phyloP scores from a whole-genome alignment of 2,329 filamentous ascomycete species.

The Pyricularia pennisetigena region DNA sequence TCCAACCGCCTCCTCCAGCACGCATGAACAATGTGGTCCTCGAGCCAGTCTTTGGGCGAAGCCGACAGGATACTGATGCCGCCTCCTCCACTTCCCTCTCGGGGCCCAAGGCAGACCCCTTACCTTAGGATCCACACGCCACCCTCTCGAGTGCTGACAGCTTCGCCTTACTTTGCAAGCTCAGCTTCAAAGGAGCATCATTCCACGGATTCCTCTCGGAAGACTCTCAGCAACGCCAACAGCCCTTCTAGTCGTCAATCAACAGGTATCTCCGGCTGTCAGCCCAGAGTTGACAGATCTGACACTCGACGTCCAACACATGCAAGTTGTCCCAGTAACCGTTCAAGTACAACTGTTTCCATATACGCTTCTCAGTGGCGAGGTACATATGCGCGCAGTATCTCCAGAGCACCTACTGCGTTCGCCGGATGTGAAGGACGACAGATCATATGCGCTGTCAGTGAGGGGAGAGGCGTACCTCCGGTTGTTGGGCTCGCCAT shows the following conservation, averaged over 20 bases:
- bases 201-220: neutral
- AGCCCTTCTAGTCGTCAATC: neutral
- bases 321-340: neutral
- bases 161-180: neutral
- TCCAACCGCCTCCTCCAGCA: neutral
- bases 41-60: neutral
- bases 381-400: neutral
- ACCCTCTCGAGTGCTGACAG: neutral
- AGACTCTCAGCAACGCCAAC: neutral
- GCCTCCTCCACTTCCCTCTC: neutral
- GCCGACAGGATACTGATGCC: neutral
- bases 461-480: conserved; percentile 77
- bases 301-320: neutral
- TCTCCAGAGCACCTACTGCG: neutral
- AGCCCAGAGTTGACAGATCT: neutral
- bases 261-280: neutral
- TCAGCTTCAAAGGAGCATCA: neutral
- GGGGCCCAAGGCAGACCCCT: neutral
- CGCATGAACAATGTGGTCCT: neutral
- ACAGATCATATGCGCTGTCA: conserved; percentile 78
- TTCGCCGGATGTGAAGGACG: conserved; percentile 2
- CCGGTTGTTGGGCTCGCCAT: conserved; percentile 81
- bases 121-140: neutral
- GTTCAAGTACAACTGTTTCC: neutral
- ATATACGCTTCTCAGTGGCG: neutral